Evolutionary conservation across 2,329 filamentous ascomycete species (phyloP).

Genomic region (Arthrinium puccinioides): DNA sequence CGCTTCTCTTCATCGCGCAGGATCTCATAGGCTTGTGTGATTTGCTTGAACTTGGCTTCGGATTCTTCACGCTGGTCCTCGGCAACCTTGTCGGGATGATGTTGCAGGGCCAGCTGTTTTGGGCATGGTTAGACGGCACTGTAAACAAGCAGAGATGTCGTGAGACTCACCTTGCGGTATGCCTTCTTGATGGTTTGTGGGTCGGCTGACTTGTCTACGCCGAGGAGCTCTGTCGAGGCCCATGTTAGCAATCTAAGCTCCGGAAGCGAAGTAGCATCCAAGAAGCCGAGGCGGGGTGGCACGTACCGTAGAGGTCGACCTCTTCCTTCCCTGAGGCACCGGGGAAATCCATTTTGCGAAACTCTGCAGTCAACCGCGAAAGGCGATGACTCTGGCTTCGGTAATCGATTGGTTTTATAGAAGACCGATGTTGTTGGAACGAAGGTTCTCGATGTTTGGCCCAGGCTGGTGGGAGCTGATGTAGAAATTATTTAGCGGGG

Average conservation of each 20-base stretch:
- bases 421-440: too few species aligned
- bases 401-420: too few species aligned
- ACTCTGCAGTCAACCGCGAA: too few species aligned
- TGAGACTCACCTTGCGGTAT: slow-evolving; percentile 72
- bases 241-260: slow-evolving; percentile 4
- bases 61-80: slow-evolving; percentile 78
- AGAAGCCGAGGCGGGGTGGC: slow-evolving; percentile 1
- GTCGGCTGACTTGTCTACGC: slow-evolving; percentile 62
- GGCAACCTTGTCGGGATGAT: slow-evolving; percentile 93
- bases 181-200: slow-evolving; percentile 88
- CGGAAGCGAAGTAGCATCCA: not conserved
- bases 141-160: not conserved
- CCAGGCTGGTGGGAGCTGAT: slow-evolving; percentile 12
- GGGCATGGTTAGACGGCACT: slow-evolving; percentile 5
- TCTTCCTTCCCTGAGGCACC: slow-evolving; percentile 31
- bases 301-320: slow-evolving; percentile 49
- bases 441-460: slow-evolving; percentile 4
- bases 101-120: slow-evolving; percentile 75
- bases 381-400: too few species aligned
- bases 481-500: slow-evolving; percentile 21
- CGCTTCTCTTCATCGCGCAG: slow-evolving; percentile 93
- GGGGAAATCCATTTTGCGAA: slow-evolving; percentile 15
- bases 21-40: slow-evolving; percentile 95
- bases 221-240: slow-evolving; percentile 64
- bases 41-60: slow-evolving; percentile 86